Base-by-base conservation (phyloP, 306 rosid genomes). In the Sindora glabra region DNA sequence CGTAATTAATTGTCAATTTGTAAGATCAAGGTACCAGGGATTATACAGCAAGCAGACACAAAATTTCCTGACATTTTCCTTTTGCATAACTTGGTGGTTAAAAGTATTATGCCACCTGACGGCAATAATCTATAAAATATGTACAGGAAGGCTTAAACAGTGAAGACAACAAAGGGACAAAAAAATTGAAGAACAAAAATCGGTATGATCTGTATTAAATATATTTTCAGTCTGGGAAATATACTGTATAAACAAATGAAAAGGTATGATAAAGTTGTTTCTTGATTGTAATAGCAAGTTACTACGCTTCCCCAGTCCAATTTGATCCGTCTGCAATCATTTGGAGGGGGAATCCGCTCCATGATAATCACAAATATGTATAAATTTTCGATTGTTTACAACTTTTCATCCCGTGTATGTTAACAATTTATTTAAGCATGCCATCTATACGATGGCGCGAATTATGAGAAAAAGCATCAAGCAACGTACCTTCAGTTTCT, bases 401-500 rank as follows among this genome's bases (percentile, higher is more conserved):
- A 6, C 40, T 50, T 21, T 40, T 47, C 9, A 4, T 55, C 44
- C 51, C 33, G 48, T 15, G 48, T 40, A 59, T 22, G 14, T 54
- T 5, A 61, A 67, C 58, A 56, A 48, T 19, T 56, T 13, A 18
- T 10, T 14, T 16, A 7, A 62, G 34, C 21, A 64, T 59, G 37
- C 33, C 29, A 53, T 16, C 26, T 39, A 63, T 25, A n/a, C n/a
- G n/a, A n/a, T n/a, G n/a, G 34, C 3, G 8, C 5, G 11, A 26
- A 42, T 42, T 27, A 62, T 66, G 34, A 59, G 29, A 39, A 53
- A 48, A 59, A 62, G 17, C 19, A 49, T 47, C 52, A 48, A 59
- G 54, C n/a, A 19, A 54, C 36, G 41, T 81, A 92, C 99, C 96
- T 92, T 92, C 48, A 66, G 68, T 65, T 74, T 71, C 71, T 56